A percentile compares a stretch with the other conserved stretches of the same genome.
phyloP scores from a whole-genome alignment of 148 eudicot genomes.

The Tetragonia tetragonoides region DNA sequence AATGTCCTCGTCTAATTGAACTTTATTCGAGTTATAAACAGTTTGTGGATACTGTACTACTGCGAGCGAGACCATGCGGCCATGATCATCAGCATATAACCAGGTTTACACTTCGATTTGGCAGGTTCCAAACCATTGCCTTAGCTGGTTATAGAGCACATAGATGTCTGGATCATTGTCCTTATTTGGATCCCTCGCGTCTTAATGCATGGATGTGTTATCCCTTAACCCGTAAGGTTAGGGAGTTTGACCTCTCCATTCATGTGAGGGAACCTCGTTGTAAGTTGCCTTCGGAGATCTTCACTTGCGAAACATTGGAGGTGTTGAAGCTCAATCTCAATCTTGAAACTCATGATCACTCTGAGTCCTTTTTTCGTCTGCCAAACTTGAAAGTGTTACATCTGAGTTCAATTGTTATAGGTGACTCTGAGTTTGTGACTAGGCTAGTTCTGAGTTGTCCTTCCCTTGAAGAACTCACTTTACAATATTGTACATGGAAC shows the following conservation, averaged over 20 bases:
- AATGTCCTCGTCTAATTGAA: not conserved
- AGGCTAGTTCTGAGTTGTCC: slow-evolving; percentile 25
- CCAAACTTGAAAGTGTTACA: slow-evolving; percentile 17
- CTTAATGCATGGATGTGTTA: slow-evolving; percentile 12
- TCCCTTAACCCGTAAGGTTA: not conserved
- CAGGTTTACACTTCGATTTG: slow-evolving; percentile 19
- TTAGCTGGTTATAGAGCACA: not conserved
- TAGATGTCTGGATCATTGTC: not conserved
- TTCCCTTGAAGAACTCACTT: slow-evolving; percentile 22
- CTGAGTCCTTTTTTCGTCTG: not conserved
- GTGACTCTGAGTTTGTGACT: slow-evolving; percentile 6
- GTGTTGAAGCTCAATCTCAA: not conserved
- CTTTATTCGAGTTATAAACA: not conserved
- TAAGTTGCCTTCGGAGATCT: not conserved
- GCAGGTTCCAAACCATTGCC: too few species aligned
- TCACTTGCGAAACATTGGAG: slow-evolving; percentile 21
- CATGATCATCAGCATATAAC: not conserved
- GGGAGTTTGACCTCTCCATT: slow-evolving; percentile 19
- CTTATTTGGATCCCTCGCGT: not conserved
- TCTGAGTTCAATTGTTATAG: not conserved
- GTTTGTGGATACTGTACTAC: slow-evolving; percentile 11
- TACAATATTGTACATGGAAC: not conserved
- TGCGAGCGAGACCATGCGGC: not conserved
- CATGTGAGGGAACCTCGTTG: not conserved
- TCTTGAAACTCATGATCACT: too few species aligned